Conservation (phyloP, 768 basidiomycete species). For the Naganishia vaughanmartiniae region DNA sequence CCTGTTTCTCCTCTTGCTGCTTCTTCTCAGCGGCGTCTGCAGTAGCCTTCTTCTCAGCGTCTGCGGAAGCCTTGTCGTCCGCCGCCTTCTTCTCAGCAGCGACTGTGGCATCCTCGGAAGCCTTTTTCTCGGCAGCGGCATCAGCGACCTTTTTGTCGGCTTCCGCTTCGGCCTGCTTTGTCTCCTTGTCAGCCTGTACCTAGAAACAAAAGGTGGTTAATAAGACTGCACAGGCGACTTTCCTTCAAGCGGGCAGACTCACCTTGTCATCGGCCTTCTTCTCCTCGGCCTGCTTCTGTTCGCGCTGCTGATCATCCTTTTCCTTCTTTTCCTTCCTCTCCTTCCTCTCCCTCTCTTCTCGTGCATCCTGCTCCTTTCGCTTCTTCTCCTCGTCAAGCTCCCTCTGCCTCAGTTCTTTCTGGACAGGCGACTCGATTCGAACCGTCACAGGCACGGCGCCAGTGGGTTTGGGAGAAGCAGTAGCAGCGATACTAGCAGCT, state of each 20-base stretch:
- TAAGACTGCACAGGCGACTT: too few species aligned
- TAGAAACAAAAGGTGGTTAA: constrained; percentile 59
- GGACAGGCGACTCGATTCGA: constrained; percentile 47
- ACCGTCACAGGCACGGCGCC: constrained; percentile 45
- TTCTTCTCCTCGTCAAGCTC: constrained; percentile 41
- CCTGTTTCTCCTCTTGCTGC: constrained; percentile 29
- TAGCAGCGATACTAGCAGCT: constrained; percentile 53
- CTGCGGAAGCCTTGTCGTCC: constrained; percentile 22
- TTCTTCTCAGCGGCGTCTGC: constrained; percentile 23
- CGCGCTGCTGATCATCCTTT: constrained; percentile 38
- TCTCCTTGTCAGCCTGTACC: constrained; percentile 56
- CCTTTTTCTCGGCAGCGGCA: constrained; percentile 24
- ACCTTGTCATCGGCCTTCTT: constrained; percentile 54
- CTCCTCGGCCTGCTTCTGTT: constrained; percentile 30
- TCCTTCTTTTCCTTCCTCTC: constrained; percentile 51
- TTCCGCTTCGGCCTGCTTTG: constrained; percentile 37
- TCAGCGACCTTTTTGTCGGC: constrained; percentile 34
- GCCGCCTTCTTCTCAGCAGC: constrained; percentile 38
- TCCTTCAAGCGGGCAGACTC: constrained; percentile 50
- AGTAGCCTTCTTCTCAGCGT: constrained; percentile 33
- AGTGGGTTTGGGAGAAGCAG: constrained; percentile 36
- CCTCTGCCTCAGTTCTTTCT: constrained; percentile 39
- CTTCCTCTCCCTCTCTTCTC: constrained; percentile 52
- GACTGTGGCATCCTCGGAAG: not conserved
- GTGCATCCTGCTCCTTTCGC: constrained; percentile 43